Evolutionary conservation across 768 basidiomycete species (phyloP).

Genomic region (Trametes cubensis): DNA sequence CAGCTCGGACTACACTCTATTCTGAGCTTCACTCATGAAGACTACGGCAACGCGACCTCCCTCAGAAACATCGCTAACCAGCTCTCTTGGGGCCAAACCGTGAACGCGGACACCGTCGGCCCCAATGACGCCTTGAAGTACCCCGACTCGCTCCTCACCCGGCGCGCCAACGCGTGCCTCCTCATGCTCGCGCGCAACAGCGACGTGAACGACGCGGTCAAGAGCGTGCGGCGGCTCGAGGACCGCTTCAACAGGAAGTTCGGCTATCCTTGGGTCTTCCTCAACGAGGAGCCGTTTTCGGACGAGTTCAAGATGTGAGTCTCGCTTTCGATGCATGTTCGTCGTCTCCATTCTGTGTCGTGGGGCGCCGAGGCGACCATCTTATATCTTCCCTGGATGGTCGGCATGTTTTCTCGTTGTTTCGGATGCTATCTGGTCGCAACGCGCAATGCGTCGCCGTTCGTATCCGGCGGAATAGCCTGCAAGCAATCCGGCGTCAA

Average conservation of each 20-base stretch:
- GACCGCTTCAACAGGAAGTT: constrained; percentile 82
- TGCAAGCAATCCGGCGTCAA: too few relatives aligned
- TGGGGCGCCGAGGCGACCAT: too few relatives aligned
- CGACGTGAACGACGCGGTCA: constrained; percentile 60
- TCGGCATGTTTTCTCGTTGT: too few relatives aligned
- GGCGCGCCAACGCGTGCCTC: constrained; percentile 38
- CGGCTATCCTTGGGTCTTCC: constrained; percentile 84
- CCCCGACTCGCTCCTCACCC: constrained; percentile 5
- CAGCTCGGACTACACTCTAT: constrained; percentile 55
- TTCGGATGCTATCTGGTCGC: too few relatives aligned
- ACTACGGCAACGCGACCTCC: constrained; percentile 63
- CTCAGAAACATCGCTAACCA: constrained; percentile 41
- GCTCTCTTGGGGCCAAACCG: constrained; percentile 27
- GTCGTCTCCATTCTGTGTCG: background rate
- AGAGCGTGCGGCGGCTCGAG: constrained; percentile 77
- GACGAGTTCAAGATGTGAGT: constrained; percentile 70
- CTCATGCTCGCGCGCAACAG: constrained; percentile 65
- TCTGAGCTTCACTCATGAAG: constrained; percentile 65
- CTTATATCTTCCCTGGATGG: too few relatives aligned
- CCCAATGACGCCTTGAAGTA: constrained; percentile 4
- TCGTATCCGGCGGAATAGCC: too few relatives aligned
- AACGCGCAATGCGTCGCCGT: too few relatives aligned
- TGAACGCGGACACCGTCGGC: constrained; percentile 9
- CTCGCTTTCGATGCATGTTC: background rate
- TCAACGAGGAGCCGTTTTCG: constrained; percentile 83